These are phyloP conservation scores for Rhododendron molle DNA, from an alignment of 148 eudicot species.

Conservation along the genomic window DNA sequence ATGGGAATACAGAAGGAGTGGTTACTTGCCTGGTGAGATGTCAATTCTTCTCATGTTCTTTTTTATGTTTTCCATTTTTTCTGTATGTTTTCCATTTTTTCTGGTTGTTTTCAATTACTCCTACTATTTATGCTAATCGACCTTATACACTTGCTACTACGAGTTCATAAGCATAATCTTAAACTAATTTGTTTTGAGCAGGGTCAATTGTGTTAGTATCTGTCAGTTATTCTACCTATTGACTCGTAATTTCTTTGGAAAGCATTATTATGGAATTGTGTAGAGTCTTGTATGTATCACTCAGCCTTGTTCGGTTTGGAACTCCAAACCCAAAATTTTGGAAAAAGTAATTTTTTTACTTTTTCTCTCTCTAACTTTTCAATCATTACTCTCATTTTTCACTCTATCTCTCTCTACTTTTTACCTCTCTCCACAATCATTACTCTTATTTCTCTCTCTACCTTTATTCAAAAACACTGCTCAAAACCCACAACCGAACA, in stretches of 20 bases:
- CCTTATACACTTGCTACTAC: background rate
- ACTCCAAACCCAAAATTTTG: too few species aligned
- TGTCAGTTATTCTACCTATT: background rate
- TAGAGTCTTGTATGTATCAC: background rate
- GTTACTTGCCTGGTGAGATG: conserved; percentile 20
- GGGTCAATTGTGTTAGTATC: background rate
- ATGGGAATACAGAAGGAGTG: conserved; percentile 6
- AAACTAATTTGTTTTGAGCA: background rate
- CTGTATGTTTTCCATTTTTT: background rate
- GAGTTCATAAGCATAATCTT: background rate
- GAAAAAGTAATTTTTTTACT: too few species aligned
- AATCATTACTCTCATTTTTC: too few species aligned
- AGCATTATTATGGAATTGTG: background rate
- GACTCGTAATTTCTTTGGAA: too few species aligned
- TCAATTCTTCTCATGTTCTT: background rate
- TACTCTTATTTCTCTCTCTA: too few species aligned
- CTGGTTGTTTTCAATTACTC: background rate
- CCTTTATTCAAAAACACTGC: too few species aligned
- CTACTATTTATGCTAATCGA: background rate
- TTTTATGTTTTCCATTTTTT: background rate
- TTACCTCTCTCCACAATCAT: too few species aligned
- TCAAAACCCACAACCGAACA: too few species aligned
- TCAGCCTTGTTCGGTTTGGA: too few species aligned
- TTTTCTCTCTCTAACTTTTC: too few species aligned
- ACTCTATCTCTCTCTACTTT: too few species aligned